A percentile compares a stretch with the other conserved stretches of the same genome.
phyloP scores from a whole-genome alignment of 2,329 filamentous ascomycete genomes.

The Lasiodiplodia hormozganensis region DNA sequence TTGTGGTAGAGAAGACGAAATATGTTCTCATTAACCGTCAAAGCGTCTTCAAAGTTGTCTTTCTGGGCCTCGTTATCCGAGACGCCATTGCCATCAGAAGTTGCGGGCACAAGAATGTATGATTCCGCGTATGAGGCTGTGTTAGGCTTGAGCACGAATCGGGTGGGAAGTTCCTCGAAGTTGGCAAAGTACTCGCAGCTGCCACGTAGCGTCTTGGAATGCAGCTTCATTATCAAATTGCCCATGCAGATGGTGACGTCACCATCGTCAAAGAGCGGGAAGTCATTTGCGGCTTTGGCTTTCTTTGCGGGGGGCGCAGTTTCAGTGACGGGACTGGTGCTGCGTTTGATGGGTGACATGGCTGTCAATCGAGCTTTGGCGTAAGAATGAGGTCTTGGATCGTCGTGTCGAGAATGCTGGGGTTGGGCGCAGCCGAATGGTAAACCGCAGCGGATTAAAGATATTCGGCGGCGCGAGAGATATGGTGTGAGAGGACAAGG shows the following conservation, averaged over 20 bases:
- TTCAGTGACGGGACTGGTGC: too few species aligned
- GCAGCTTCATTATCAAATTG: not conserved
- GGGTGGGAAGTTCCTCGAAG: not conserved
- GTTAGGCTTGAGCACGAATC: not conserved
- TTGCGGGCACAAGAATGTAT: not conserved
- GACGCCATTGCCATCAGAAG: not conserved
- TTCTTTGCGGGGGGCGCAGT: not conserved
- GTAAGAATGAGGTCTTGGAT: too few species aligned
- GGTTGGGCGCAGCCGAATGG: too few species aligned
- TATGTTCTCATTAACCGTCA: not conserved
- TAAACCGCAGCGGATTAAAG: too few species aligned
- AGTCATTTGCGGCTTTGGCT: not conserved
- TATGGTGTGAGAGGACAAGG: too few species aligned
- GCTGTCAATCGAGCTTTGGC: too few species aligned
- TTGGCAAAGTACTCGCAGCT: constrained; percentile 2
- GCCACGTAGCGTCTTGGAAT: not conserved
- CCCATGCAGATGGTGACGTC: not conserved
- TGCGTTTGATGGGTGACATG: too few species aligned
- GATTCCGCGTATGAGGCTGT: too few species aligned
- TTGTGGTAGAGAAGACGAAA: constrained; percentile 3
- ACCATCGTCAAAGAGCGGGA: not conserved
- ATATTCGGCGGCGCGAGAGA: too few species aligned
- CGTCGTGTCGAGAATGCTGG: too few species aligned
- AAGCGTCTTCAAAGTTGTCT: not conserved
- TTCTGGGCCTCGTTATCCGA: not conserved